Conservation (phyloP, 805 yeast genomes). For the Cyberlindnera euphorbiae region DNA sequence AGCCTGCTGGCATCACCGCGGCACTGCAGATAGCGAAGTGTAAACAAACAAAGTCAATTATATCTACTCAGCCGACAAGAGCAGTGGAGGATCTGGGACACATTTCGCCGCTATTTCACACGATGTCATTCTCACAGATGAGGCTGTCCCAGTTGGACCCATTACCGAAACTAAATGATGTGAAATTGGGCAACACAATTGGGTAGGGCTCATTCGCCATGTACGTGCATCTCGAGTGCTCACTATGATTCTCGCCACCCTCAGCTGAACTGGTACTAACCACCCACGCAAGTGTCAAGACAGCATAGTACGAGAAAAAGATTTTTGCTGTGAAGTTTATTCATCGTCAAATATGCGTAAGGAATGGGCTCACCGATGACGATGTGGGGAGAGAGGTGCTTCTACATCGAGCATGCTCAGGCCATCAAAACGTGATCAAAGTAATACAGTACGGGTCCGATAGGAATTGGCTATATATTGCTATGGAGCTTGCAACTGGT, state of each 20-base stretch:
- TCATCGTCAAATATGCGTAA: constrained; percentile 35
- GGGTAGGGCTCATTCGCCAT: constrained; percentile 70
- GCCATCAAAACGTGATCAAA: constrained; percentile 57
- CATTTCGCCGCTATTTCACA: too few species aligned
- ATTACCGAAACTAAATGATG: constrained; percentile 43
- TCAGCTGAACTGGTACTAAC: neutral
- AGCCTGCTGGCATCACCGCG: too few species aligned
- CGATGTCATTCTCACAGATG: constrained; percentile 19
- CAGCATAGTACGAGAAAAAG: constrained; percentile 35
- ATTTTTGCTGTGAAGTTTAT: constrained; percentile 57
- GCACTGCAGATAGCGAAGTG: too few species aligned
- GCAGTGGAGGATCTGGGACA: too few species aligned
- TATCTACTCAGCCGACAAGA: too few species aligned
- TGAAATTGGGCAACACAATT: constrained; percentile 45
- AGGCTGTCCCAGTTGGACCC: constrained; percentile 43
- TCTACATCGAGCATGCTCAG: constrained; percentile 53
- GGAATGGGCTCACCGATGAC: constrained; percentile 33
- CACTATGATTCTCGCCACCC: neutral
- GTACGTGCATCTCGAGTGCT: constrained; percentile 24
- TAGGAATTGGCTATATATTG: constrained; percentile 56
- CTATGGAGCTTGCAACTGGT: constrained; percentile 64
- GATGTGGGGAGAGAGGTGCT: constrained; percentile 49
- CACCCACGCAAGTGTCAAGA: constrained; percentile 37
- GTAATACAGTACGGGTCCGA: constrained; percentile 51
- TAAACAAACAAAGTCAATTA: too few species aligned